These are phyloP conservation scores for Nothophaeocryptopus gaeumannii DNA, from an alignment of 2,329 filamentous ascomycete genomes.

Conservation along the genomic window DNA sequence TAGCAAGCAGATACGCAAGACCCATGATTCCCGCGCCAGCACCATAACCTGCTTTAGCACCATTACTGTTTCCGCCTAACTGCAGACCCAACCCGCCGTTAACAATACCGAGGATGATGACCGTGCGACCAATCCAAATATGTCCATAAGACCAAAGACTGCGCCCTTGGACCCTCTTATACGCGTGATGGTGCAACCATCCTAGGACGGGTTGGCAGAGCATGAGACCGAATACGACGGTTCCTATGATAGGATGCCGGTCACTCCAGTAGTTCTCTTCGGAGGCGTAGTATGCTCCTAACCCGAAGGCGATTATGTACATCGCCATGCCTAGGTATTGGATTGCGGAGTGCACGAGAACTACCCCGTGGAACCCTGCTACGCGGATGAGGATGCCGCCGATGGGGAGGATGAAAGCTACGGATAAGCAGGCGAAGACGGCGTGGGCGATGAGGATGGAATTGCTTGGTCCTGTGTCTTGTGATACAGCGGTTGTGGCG, in stretches of 20 bases:
- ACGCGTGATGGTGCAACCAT: slow-evolving; percentile 52
- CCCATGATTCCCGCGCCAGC: slow-evolving; percentile 51
- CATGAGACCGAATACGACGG: slow-evolving; percentile 50
- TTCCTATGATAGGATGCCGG: slow-evolving; percentile 53
- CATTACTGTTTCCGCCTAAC: slow-evolving; percentile 40
- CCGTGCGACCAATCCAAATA: slow-evolving; percentile 30
- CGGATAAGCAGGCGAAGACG: slow-evolving; percentile 44
- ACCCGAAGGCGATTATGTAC: slow-evolving; percentile 49
- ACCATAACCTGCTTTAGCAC: slow-evolving; percentile 44
- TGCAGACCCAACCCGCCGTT: slow-evolving; percentile 56
- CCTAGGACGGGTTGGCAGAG: slow-evolving; percentile 56
- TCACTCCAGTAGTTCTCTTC: slow-evolving; percentile 40
- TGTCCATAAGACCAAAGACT: slow-evolving; percentile 46
- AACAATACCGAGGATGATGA: slow-evolving; percentile 53
- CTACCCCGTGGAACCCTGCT: slow-evolving; percentile 42
- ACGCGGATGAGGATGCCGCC: slow-evolving; percentile 47
- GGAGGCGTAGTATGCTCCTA: slow-evolving; percentile 43
- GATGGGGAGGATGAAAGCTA: slow-evolving; percentile 46
- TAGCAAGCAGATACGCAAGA: slow-evolving; percentile 39
- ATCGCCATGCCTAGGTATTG: slow-evolving; percentile 51
- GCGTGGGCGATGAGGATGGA: slow-evolving; percentile 42
- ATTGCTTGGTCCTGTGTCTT: slow-evolving; percentile 6
- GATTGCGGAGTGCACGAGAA: slow-evolving; percentile 46
- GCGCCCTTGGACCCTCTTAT: slow-evolving; percentile 36
- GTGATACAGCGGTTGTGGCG: background rate